These are phyloP conservation scores for Solanum pimpinellifolium DNA, from an alignment of 257 asterid species.

Conservation along the genomic window DNA sequence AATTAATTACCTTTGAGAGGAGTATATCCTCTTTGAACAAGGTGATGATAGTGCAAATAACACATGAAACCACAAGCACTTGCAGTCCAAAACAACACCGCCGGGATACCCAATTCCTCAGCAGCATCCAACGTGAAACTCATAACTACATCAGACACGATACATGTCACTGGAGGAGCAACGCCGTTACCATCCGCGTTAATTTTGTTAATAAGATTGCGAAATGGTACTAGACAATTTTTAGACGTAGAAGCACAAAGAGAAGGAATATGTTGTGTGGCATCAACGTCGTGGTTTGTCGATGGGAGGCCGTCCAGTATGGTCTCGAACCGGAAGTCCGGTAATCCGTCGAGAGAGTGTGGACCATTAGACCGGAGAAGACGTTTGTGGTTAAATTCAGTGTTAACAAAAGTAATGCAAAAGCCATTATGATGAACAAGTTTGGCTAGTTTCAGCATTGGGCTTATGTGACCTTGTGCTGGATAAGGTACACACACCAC, in stretches of 20 bases:
- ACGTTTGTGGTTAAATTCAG: neutral
- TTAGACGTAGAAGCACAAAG: neutral
- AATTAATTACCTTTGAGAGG: neutral
- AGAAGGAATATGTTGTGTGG: neutral
- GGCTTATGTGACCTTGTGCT: conserved; percentile 1
- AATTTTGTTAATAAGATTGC: neutral
- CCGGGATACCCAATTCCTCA: neutral
- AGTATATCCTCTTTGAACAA: neutral
- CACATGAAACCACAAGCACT: neutral
- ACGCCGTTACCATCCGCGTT: neutral
- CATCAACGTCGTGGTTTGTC: neutral
- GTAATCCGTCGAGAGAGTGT: neutral
- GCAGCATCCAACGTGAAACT: neutral
- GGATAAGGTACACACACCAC: neutral
- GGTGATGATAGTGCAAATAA: neutral
- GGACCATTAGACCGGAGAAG: neutral
- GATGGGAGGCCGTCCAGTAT: neutral
- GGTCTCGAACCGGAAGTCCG: neutral
- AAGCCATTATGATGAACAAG: neutral
- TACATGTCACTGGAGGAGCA: neutral
- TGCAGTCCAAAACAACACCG: neutral
- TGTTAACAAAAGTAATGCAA: neutral
- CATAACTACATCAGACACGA: neutral
- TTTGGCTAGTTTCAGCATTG: conserved; percentile 1
- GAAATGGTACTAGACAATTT: neutral